Conservation (phyloP, 2,329 filamentous ascomycete genomes). For the Conoideocrella luteorostrata region DNA sequence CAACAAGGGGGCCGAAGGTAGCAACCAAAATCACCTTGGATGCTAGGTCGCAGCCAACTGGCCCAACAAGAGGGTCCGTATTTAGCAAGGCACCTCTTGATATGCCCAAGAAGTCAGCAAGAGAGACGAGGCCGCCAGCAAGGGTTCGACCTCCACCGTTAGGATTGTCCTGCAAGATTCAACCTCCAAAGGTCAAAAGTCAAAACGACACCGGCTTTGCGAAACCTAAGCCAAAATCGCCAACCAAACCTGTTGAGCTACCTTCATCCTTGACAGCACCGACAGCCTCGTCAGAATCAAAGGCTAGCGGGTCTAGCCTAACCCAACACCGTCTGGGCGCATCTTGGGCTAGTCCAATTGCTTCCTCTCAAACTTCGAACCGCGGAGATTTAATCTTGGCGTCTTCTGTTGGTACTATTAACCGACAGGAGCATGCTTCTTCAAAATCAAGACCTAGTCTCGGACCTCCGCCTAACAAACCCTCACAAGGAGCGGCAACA, state of each 20-base stretch:
- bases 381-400: slow-evolving; percentile 11
- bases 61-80: background rate
- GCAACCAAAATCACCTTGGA: no score
- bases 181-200: slow-evolving; percentile 33
- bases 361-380: slow-evolving; percentile 30
- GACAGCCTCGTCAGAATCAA: slow-evolving; percentile 63
- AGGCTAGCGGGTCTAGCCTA: slow-evolving; percentile 29
- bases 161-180: slow-evolving; percentile 35
- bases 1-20: no score
- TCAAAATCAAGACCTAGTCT: slow-evolving; percentile 45
- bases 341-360: slow-evolving; percentile 26
- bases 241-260: slow-evolving; percentile 60
- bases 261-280: slow-evolving; percentile 63
- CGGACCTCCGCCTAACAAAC: slow-evolving; percentile 53
- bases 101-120: slow-evolving; percentile 10
- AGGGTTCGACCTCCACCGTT: slow-evolving; percentile 25
- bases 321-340: slow-evolving; percentile 22
- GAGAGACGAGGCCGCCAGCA: background rate
- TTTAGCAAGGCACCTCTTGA: background rate
- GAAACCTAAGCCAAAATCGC: slow-evolving; percentile 60
- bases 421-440: slow-evolving; percentile 38
- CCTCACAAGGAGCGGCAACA: slow-evolving; percentile 7
- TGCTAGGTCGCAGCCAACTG: background rate
- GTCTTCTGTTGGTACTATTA: slow-evolving; percentile 26
- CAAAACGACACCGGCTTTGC: slow-evolving; percentile 36